Base-by-base conservation (phyloP, 331 rosid genomes). In the Malus hybrid region DNA sequence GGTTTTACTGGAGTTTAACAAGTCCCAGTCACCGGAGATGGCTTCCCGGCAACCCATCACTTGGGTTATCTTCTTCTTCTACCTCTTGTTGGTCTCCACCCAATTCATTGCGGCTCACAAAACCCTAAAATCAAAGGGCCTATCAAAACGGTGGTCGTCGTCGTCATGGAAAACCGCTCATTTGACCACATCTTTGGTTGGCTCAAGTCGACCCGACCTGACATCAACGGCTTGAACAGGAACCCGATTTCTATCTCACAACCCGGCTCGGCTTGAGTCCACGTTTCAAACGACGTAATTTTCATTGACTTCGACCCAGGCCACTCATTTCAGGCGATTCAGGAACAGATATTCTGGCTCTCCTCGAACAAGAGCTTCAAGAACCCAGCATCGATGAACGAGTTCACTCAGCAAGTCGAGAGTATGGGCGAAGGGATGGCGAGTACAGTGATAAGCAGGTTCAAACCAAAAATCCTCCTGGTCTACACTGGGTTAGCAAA, bases 151-250 rank as follows among this genome's bases (percentile, higher is more conserved):
- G 7, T 93, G 3, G 94, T 93, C 30, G 88, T 93, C 32, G 5
- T 93, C 24, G 93, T 93, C 50, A 93, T 91, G 97, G 97, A 93
- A 28, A 93, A 93, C 55, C 97, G 98, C 46, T 93, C 98, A 61
- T 93, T 93, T n/a, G 98, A 93, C 79, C 98, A 93, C 57, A 75
- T 93, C 0, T 78, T 91, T 8, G 97, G 98, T 1, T 93, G 97
- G 98, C 89, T 93, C 61, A 93, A 93, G 53, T 30, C 86, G 15
- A 73, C 84, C 80, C 87, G 96, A 56, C 96, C 96, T 24, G 94
- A 91, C 0, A 91, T 93, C 50, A 94, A 93, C 42, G 97, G 98
- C 0, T 50, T 93, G 10, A 87, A 81, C 6, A 94, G 97, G 3
- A 20, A 89, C 86, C 93, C 78, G 26, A 22, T 93, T 63, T 61